Evolutionary conservation across 225 moss, liverwort and hornwort species (phyloP), one percentile per base, ranked within the genome.

Genomic region (Polytrichum commune): DNA sequence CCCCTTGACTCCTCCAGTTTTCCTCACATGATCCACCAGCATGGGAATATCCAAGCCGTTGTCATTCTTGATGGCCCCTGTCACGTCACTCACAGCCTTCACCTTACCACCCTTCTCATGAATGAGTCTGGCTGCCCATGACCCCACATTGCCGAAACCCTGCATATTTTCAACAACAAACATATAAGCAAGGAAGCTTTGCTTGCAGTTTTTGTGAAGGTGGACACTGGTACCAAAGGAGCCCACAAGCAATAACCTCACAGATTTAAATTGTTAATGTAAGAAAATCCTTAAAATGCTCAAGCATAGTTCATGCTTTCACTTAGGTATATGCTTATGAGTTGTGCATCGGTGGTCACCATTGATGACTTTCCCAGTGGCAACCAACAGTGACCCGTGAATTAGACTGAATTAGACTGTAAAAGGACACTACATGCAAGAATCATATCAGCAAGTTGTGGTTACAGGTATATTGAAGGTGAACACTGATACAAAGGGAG

Each of bases 141-240:
- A 92, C 7, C 97, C 97, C 27, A 97, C 97, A 76, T 97, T 97
- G 60, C 97, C 97, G 66, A 97, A 97, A 60, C 97, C 97, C 89
- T 94, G 87, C 69, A 65, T 64, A 56, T 13, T 46, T 46, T 16
- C 46, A 46, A 46, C 13, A 46, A 46, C 13, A 46, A 13, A 16
- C 46, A 46, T 13, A 46, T 46, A 16, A 46, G 13, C 46, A 46
- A 46, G 46, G 46, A 46, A 46, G 13, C 13, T 46, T 13, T 46
- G 16, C 29, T 73, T 25, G 64, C 32, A 66, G 71, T 22, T 57
- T 27, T 26, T n/a, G 62, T 5, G 24, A 30, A 7, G 20, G 54
- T 24, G 18, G 67, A 26, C 5, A 62, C 46, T 38, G 62, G 23
- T 29, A 72, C 63, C 1, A 2, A 58, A 20, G 9, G 24, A 58